Percentiles rank a stretch among this genome's conserved stretches.
Conservation (phyloP, 2,329 filamentous ascomycete species). For the Alternaria dauci region DNA sequence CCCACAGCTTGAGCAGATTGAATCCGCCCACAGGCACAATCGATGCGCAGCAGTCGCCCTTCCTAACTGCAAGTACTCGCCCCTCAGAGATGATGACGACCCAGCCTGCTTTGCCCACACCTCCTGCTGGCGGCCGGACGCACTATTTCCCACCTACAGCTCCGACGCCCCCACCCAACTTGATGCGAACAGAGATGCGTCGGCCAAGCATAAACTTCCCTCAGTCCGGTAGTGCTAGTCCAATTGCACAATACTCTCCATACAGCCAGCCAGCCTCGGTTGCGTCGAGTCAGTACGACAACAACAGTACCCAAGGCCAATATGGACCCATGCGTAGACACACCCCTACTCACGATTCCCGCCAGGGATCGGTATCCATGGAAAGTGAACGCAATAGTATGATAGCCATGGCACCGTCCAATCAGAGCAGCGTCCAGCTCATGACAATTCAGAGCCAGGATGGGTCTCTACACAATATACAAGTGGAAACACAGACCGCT, state of each 20-base stretch:
- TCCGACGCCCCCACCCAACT: constrained; percentile 44
- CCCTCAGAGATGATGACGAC: constrained; percentile 54
- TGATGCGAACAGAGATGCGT: constrained; percentile 36
- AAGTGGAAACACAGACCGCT: constrained; percentile 81
- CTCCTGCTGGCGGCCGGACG: constrained; percentile 50
- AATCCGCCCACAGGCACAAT: constrained; percentile 57
- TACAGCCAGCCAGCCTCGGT: constrained; percentile 46
- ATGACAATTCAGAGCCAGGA: constrained; percentile 63
- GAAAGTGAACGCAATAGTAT: constrained; percentile 48
- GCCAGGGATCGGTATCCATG: constrained; percentile 46
- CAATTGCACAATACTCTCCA: constrained; percentile 56
- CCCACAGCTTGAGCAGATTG: constrained; percentile 59
- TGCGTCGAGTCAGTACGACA: constrained; percentile 49
- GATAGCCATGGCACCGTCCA: constrained; percentile 57
- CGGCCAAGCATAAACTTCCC: constrained; percentile 50
- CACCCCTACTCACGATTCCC: constrained; percentile 36
- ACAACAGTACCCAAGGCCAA: constrained; percentile 35
- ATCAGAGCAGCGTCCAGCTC: constrained; percentile 60
- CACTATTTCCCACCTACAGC: constrained; percentile 47
- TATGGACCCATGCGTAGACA: constrained; percentile 25
- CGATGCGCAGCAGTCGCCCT: constrained; percentile 60
- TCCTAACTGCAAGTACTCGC: constrained; percentile 54
- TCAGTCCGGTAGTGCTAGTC: constrained; percentile 56
- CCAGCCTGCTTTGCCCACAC: constrained; percentile 59
- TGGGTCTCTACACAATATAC: constrained; percentile 65